These are phyloP conservation scores for Lasiosphaeris hirsuta DNA, from an alignment of 495 filamentous ascomycete genomes.

Conservation along the genomic window DNA sequence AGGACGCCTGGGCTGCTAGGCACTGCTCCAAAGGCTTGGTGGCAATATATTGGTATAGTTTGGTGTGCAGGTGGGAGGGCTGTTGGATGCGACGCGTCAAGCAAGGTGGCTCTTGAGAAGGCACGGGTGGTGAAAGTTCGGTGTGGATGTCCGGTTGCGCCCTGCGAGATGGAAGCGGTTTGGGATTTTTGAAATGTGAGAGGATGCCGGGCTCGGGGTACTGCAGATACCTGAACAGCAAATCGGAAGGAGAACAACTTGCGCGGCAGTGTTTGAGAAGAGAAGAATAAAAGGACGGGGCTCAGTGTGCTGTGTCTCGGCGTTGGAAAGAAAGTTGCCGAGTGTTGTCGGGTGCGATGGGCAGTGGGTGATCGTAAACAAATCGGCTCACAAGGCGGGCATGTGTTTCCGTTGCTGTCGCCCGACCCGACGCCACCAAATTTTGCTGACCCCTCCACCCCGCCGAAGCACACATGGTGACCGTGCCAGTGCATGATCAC, in stretches of 20 bases:
- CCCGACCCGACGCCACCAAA: conserved; percentile 10
- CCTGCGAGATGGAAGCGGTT: no score
- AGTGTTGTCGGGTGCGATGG: conserved; percentile 8
- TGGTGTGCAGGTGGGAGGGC: background rate
- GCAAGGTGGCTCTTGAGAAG: background rate
- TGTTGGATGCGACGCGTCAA: conserved; percentile 1
- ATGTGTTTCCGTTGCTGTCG: background rate
- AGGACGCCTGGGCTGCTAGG: no score
- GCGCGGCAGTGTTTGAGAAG: background rate
- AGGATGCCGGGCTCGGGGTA: no score
- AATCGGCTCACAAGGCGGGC: conserved; percentile 12
- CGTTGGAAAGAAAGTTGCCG: background rate
- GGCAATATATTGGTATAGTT: background rate
- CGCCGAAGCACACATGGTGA: background rate
- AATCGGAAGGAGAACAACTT: no score
- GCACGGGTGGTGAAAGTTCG: conserved; percentile 11
- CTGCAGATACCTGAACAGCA: no score
- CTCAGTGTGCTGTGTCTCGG: conserved; percentile 3
- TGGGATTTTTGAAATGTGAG: no score
- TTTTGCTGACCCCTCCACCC: conserved; percentile 12
- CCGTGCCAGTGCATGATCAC: no score
- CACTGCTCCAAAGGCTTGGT: background rate
- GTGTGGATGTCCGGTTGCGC: background rate
- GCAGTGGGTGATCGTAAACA: conserved; percentile 21
- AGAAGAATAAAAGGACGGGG: background rate